Evolutionary conservation across 345 rosid species (phyloP), one percentile per base, ranked within the genome.

Genomic region (Gossypium stocksii): DNA sequence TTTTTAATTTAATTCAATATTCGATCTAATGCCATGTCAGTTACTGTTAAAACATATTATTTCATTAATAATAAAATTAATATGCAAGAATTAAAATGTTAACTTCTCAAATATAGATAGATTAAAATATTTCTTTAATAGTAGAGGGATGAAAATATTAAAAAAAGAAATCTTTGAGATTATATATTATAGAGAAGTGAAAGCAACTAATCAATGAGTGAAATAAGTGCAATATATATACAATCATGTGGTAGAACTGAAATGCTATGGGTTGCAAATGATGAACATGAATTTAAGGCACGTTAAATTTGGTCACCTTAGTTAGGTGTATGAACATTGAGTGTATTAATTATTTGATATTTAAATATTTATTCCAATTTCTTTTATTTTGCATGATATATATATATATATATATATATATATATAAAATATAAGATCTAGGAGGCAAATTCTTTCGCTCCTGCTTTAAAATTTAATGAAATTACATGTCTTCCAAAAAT

Each of bases 261-360:
- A 12, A 46, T 2, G 41, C 3, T 64, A 4, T 2, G 20, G 69
- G n/a, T 27, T 64, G 7, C 69, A 64, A 17, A 25, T 3, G 73
- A 14, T 70, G 73, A 70, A n/a, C 61, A 53, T 70, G 48, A 70
- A 70, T 29, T 53, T 52, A 70, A 29, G 61, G 61, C 61, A 70
- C 48, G 27, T 68, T 27, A 64, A 64, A n/a, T 64, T 41, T n/a
- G 16, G 49, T 64, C 27, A n/a, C 69, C 69, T 41, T 19, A 9
- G 69, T 41, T 64, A 64, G 69, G 69, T 43, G 7, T 34, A 41
- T 41, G 69, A 64, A 64, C 27, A 64, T 41, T 64, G 25, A 14
- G 8, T 64, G 49, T 41, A 64, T 43, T 64, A 64, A 64, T 43
- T 23, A 11, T 64, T 38, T 41, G 25, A 11, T n/a, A 3, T 41